A percentile compares a stretch with the other conserved stretches of the same genome.
These are phyloP conservation scores for Lentinula edodes DNA, from an alignment of 768 basidiomycete genomes.

Conservation along the genomic window DNA sequence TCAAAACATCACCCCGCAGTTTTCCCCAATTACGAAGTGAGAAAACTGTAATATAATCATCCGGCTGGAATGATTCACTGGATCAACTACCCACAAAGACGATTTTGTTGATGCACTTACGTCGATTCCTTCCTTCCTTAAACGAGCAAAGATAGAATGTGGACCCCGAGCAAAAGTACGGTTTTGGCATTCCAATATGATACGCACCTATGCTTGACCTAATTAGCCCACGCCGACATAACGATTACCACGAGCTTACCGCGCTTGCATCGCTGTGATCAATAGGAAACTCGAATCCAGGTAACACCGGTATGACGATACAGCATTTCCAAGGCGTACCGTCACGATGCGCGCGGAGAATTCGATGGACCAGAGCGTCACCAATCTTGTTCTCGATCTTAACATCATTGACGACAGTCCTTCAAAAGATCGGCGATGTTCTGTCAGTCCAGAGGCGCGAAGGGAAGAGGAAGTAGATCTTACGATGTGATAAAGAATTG, in stretches of 20 bases:
- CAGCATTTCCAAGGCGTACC: slow-evolving; percentile 86
- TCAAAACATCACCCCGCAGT: slow-evolving; percentile 73
- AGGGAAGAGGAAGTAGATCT: slow-evolving; percentile 17
- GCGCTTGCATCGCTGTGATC: slow-evolving; percentile 92
- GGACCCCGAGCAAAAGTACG: slow-evolving; percentile 84
- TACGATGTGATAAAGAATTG: slow-evolving; percentile 91
- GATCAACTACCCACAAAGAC: slow-evolving; percentile 7
- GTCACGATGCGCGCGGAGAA: slow-evolving; percentile 81
- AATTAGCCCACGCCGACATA: background rate
- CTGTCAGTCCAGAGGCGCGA: background rate
- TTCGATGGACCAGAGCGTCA: slow-evolving; percentile 87
- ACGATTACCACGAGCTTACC: slow-evolving; percentile 37
- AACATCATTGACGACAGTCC: slow-evolving; percentile 80
- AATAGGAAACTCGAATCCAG: slow-evolving; percentile 90
- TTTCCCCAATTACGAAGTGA: slow-evolving; percentile 93
- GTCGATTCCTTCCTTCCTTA: slow-evolving; percentile 85
- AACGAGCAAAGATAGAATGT: slow-evolving; percentile 82
- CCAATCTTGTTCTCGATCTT: slow-evolving; percentile 91
- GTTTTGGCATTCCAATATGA: slow-evolving; percentile 95
- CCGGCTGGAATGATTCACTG: slow-evolving; percentile 49
- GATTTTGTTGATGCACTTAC: slow-evolving; percentile 35
- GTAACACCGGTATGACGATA: slow-evolving; percentile 85
- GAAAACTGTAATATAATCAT: slow-evolving; percentile 89
- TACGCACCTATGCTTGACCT: slow-evolving; percentile 57
- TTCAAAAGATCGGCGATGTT: slow-evolving; percentile 18